These are phyloP conservation scores for Fusarium hainanense DNA, from an alignment of 2,329 filamentous ascomycete genomes.

Conservation along the genomic window DNA sequence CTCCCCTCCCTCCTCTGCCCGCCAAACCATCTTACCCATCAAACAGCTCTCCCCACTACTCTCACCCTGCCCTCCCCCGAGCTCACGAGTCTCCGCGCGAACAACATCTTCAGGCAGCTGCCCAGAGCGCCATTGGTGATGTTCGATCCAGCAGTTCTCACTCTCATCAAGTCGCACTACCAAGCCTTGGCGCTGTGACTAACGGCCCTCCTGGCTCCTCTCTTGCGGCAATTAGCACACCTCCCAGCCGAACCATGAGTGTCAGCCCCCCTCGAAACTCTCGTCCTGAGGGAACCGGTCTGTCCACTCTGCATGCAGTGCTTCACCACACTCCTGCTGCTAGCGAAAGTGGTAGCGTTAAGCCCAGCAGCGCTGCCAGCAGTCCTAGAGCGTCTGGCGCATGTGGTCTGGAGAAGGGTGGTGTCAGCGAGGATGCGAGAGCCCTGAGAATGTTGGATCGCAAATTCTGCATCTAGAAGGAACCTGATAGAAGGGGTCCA, in stretches of 20 bases:
- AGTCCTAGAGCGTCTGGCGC: slow-evolving; percentile 48
- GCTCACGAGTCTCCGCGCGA: slow-evolving; percentile 57
- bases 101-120: slow-evolving; percentile 58
- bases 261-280: slow-evolving; percentile 60
- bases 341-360: slow-evolving; percentile 60
- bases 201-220: slow-evolving; percentile 44
- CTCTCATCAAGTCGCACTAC: slow-evolving; percentile 58
- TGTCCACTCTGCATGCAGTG: slow-evolving; percentile 62
- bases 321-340: slow-evolving; percentile 60
- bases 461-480: slow-evolving; percentile 58
- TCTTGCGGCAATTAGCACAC: slow-evolving; percentile 52
- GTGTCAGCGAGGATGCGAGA: slow-evolving; percentile 71
- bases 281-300: slow-evolving; percentile 54
- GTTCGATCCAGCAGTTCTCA: slow-evolving; percentile 47
- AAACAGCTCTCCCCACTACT: slow-evolving; percentile 45
- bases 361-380: slow-evolving; percentile 58
- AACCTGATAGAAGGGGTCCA: background rate
- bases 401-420: slow-evolving; percentile 50
- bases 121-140: slow-evolving; percentile 53
- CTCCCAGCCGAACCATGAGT: slow-evolving; percentile 60
- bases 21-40: slow-evolving; percentile 50
- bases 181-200: slow-evolving; percentile 53
- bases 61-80: slow-evolving; percentile 51
- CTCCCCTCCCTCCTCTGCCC: slow-evolving; percentile 53
- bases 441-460: slow-evolving; percentile 74